A percentile compares a stretch with the other conserved stretches of the same genome.
Evolutionary conservation across 106 monocot species (phyloP).

Genomic region (Dioscorea zingiberensis): DNA sequence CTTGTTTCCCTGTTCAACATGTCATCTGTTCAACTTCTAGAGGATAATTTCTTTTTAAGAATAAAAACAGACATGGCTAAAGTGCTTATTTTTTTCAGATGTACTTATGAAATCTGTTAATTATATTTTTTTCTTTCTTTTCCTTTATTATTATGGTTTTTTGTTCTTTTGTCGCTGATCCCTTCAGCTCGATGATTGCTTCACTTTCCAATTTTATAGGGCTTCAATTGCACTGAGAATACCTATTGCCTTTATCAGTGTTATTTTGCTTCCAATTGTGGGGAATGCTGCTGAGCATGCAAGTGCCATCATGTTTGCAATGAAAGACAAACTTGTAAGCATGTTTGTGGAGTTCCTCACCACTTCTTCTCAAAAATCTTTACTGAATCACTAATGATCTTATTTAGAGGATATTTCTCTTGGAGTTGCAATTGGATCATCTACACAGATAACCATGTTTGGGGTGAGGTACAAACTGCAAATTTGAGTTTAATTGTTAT

Average conservation of each 20-base stretch:
- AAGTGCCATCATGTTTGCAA: slow-evolving; percentile 71
- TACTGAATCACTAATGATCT: neutral
- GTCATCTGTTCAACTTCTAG: too few species aligned
- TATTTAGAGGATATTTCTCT: slow-evolving; percentile 63
- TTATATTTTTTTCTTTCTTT: too few species aligned
- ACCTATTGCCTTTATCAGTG: slow-evolving; percentile 71
- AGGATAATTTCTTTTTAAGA: too few species aligned
- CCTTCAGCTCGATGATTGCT: too few species aligned
- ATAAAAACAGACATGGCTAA: too few species aligned
- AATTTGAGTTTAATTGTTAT: too few species aligned
- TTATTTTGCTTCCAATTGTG: slow-evolving; percentile 70
- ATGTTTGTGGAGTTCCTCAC: neutral
- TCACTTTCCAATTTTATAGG: slow-evolving; percentile 16
- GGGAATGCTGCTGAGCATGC: slow-evolving; percentile 87
- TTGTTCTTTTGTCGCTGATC: too few species aligned
- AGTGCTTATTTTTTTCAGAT: too few species aligned
- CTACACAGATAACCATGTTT: slow-evolving; percentile 89
- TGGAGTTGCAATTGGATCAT: slow-evolving; percentile 83
- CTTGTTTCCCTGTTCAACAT: too few species aligned
- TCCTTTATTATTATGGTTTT: too few species aligned
- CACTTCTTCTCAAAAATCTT: neutral
- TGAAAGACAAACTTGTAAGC: slow-evolving; percentile 77
- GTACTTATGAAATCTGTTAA: too few species aligned
- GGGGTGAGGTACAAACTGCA: slow-evolving; percentile 47
- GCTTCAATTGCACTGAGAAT: slow-evolving; percentile 60